Base-by-base conservation (phyloP, 1,139 yeast species). In the Trichomonascaceae sp. region DNA sequence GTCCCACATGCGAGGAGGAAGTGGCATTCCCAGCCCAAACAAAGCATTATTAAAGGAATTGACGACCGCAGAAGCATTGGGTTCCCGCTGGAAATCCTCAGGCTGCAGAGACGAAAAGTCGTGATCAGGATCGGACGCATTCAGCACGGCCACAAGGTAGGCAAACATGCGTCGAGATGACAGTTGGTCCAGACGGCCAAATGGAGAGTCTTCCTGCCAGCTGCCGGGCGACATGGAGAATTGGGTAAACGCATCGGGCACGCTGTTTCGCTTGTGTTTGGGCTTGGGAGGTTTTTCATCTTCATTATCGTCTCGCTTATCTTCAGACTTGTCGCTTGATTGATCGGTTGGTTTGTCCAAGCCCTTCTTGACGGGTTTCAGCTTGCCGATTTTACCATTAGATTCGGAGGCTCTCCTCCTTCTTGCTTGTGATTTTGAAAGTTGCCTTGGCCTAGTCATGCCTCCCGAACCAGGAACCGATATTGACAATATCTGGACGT, bases 121-220 rank as follows among this genome's bases (percentile, higher is more conserved):
- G 51, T 89, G 94, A 54, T 89, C 98, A 0, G 98, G 97, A 52
- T 82, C 89, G 1, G 93, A 77, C 8, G 93, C 82, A 55, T 89
- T 89, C 36, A 89, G 65, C 26, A 89, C 87, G 2, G 93, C 92
- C 39, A 89, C 81, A 37, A 89, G 63, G 53, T 87, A 82, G 0
- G 96, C 92, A 64, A 89, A 89, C 1, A 89, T 77, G 56, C 82
- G 77, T 43, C 95, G 70, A 22, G 93, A 79, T 1, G 93, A 74
- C 4, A 78, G 73, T 45, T 77, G 79, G 49, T 78, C 80, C 31
- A 89, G 65, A 0, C 97, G 94, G 0, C 98, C 99, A 61, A 89
- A 89, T 1, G 98, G 98, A 1, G 95, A 82, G 25, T 20, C 23
- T 6, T 8, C 6, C 11, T 20, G 9, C 23, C 23, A 6, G 23